A percentile compares a stretch with the other conserved stretches of the same genome.
phyloP scores from a whole-genome alignment of 2,329 filamentous ascomycete genomes.

The Myriosclerotinia scirpicola region DNA sequence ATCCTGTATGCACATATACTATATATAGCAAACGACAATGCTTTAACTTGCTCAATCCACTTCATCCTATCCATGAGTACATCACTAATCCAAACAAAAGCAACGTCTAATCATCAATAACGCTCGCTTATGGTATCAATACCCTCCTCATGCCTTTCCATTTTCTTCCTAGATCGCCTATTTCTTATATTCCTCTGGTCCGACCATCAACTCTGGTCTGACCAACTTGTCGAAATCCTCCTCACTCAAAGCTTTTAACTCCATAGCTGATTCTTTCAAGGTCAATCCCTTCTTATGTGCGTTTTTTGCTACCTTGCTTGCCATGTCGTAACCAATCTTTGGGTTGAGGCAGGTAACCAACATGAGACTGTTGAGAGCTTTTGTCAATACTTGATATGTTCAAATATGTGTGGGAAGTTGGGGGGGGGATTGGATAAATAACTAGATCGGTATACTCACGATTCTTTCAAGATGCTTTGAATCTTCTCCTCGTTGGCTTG shows the following conservation, averaged over 20 bases:
- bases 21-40: background rate
- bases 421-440: background rate
- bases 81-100: background rate
- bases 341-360: conserved; percentile 97
- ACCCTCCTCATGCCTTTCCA: background rate
- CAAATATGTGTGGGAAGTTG: background rate
- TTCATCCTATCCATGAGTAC: background rate
- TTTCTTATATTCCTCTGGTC: conserved; percentile 66
- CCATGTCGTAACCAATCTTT: conserved; percentile 97
- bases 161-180: conserved; percentile 26
- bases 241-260: conserved; percentile 83
- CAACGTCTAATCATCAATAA: conserved; percentile 8
- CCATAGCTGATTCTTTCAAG: conserved; percentile 89
- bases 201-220: conserved; percentile 91
- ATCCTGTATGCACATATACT: background rate
- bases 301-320: conserved; percentile 95
- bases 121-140: conserved; percentile 13
- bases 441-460: conserved; percentile 54
- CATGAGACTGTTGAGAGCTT: conserved; percentile 68
- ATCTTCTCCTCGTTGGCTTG: conserved; percentile 95
- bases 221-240: conserved; percentile 91
- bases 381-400: conserved; percentile 16
- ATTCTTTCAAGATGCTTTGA: conserved; percentile 85
- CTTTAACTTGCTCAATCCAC: background rate
- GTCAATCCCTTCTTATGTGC: conserved; percentile 97